Evolutionary conservation across 257 asterid species (phyloP).

Genomic region (Solanum gracilifrons): DNA sequence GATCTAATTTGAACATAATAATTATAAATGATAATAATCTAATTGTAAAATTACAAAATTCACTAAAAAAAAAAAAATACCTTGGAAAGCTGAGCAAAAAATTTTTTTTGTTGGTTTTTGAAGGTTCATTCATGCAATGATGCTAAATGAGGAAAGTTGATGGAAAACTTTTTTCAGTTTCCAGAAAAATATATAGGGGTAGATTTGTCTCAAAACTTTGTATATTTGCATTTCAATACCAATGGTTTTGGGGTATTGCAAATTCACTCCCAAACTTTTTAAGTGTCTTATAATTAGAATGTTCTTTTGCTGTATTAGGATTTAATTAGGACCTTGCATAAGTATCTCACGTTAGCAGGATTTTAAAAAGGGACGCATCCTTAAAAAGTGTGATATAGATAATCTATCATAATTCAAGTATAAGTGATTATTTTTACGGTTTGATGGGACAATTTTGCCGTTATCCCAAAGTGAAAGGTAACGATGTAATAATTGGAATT

Average conservation of each 20-base stretch:
- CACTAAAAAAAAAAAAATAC: not conserved
- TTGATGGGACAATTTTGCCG: not conserved
- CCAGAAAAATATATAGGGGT: not conserved
- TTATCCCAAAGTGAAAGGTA: not conserved
- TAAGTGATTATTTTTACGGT: not conserved
- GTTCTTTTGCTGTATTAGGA: not conserved
- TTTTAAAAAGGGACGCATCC: not conserved
- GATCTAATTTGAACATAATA: not conserved
- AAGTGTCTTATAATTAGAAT: not conserved
- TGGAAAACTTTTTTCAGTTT: not conserved
- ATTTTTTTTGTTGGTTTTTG: not conserved
- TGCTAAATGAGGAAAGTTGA: not conserved
- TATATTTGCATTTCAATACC: not conserved
- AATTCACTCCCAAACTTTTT: not conserved
- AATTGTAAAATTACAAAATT: not conserved
- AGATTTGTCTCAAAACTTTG: not conserved
- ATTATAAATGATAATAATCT: not conserved
- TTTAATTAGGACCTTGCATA: not conserved
- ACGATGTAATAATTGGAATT: not conserved
- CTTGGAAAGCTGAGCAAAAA: not conserved
- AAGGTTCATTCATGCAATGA: not conserved
- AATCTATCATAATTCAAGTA: not conserved
- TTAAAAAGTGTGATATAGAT: not conserved
- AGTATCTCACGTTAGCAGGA: not conserved
- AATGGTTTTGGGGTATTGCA: not conserved